Percentiles rank a stretch among this genome's conserved stretches.
These are phyloP conservation scores for Aspergillus nidulans DNA, from an alignment of 495 filamentous ascomycete species.

Conservation along the genomic window DNA sequence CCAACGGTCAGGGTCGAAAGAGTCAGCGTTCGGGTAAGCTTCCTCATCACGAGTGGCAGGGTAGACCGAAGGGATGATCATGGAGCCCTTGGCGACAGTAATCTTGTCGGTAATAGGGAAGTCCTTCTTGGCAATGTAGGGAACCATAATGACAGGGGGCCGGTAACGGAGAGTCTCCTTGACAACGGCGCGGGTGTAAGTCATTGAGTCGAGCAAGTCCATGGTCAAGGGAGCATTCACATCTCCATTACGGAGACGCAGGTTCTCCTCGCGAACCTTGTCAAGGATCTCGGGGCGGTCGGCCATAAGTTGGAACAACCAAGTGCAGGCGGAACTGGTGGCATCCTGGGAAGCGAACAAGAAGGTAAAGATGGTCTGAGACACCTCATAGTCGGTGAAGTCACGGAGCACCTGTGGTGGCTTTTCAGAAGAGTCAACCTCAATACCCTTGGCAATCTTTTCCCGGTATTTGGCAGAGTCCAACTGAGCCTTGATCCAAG, in stretches of 20 bases:
- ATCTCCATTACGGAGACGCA: constrained; percentile 73
- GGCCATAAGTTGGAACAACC: constrained; percentile 93
- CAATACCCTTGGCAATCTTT: constrained; percentile 61
- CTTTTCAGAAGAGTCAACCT: constrained; percentile 68
- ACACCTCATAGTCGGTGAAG: constrained; percentile 89
- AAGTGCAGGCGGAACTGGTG: constrained; percentile 86
- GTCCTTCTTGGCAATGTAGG: constrained; percentile 89
- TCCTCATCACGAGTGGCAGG: constrained; percentile 91
- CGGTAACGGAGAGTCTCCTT: constrained; percentile 93
- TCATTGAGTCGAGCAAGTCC: constrained; percentile 81
- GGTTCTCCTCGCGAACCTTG: constrained; percentile 88
- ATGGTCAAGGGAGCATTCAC: constrained; percentile 64
- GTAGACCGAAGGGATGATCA: constrained; percentile 90
- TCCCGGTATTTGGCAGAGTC: constrained; percentile 75
- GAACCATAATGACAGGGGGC: constrained; percentile 96
- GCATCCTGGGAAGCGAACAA: constrained; percentile 97
- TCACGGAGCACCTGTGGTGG: constrained; percentile 74
- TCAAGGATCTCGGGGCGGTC: constrained; percentile 89
- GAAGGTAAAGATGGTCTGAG: constrained; percentile 95
- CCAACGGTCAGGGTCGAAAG: constrained; percentile 86
- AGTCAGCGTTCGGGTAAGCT: constrained; percentile 83
- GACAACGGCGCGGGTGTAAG: constrained; percentile 88
- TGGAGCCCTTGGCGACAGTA: constrained; percentile 87
- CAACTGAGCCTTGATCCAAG: constrained; percentile 82
- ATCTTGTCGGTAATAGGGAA: constrained; percentile 90